A percentile compares a stretch with the other conserved stretches of the same genome.
These are phyloP conservation scores for Epichloe sibirici DNA, from an alignment of 2,329 filamentous ascomycete genomes.

Conservation along the genomic window DNA sequence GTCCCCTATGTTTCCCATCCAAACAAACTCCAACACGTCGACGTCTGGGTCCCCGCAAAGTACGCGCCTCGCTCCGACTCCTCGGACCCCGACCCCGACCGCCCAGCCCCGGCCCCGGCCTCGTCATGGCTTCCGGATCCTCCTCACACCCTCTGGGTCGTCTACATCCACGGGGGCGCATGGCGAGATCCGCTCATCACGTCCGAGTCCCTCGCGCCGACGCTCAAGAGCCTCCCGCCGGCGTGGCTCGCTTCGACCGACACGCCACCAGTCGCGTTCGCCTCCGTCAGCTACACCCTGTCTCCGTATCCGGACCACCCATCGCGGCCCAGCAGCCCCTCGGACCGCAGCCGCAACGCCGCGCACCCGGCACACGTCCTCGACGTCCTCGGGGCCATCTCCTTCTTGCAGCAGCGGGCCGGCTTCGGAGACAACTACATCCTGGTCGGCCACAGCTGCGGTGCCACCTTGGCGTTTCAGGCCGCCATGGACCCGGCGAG, in stretches of 20 bases:
- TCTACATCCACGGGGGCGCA: constrained; percentile 16
- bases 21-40: constrained; percentile 4
- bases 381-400: constrained; percentile 36
- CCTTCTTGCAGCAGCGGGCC: constrained; percentile 30
- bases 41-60: constrained; percentile 5
- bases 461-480: constrained; percentile 41
- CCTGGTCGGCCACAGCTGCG: constrained; percentile 44
- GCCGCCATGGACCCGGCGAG: constrained; percentile 17
- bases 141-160: constrained; percentile 8
- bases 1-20: constrained; percentile 3
- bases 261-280: constrained; percentile 5
- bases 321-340: constrained; percentile 2
- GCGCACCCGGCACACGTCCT: constrained; percentile 41
- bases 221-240: constrained; percentile 3
- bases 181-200: constrained; percentile 15
- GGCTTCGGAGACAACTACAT: constrained; percentile 32
- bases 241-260: background rate
- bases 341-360: constrained; percentile 24
- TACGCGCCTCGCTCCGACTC: background rate
- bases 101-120: background rate
- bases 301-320: constrained; percentile 6
- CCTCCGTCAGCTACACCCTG: constrained; percentile 6
- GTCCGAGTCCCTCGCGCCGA: constrained; percentile 5
- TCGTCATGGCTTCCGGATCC: constrained; percentile 4
- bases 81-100: background rate